Percentiles rank a stretch among this genome's conserved stretches.
Conservation (phyloP, 345 rosid genomes). For the Ceriops tagal region DNA sequence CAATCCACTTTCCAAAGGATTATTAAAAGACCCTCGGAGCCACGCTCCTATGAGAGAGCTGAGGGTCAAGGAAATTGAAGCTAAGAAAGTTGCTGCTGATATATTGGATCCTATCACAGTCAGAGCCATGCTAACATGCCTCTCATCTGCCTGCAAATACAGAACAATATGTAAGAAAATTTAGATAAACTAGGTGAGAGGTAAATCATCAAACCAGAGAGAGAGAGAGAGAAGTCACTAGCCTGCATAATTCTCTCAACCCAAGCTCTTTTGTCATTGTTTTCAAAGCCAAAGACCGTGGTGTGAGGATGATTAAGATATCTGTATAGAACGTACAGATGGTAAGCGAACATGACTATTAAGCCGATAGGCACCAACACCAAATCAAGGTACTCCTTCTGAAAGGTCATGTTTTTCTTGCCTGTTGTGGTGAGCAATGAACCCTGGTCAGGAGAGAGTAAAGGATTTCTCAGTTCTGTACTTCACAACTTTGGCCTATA, state of each 20-base stretch:
- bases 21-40: slow-evolving; percentile 49
- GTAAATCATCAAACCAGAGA: background rate
- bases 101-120: slow-evolving; percentile 48
- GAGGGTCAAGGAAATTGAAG: slow-evolving; percentile 58
- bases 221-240: background rate
- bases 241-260: slow-evolving; percentile 66
- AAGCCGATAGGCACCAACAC: slow-evolving; percentile 62
- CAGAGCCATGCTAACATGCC: slow-evolving; percentile 30
- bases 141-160: slow-evolving; percentile 34
- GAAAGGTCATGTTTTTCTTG: slow-evolving; percentile 31
- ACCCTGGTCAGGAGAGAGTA: too few relatives aligned
- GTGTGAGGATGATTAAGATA: slow-evolving; percentile 56
- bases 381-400: slow-evolving; percentile 64
- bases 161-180: background rate
- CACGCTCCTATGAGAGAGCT: slow-evolving; percentile 80
- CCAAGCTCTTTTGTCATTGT: slow-evolving; percentile 70
- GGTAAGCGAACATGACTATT: slow-evolving; percentile 51
- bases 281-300: slow-evolving; percentile 62
- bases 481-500: too few relatives aligned
- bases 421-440: background rate
- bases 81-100: slow-evolving; percentile 59
- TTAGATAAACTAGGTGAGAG: background rate
- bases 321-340: slow-evolving; percentile 57
- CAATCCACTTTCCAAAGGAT: slow-evolving; percentile 37
- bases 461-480: too few relatives aligned